These are phyloP conservation scores for Boletus tomentosulus DNA, from an alignment of 768 basidiomycete genomes.

Conservation along the genomic window DNA sequence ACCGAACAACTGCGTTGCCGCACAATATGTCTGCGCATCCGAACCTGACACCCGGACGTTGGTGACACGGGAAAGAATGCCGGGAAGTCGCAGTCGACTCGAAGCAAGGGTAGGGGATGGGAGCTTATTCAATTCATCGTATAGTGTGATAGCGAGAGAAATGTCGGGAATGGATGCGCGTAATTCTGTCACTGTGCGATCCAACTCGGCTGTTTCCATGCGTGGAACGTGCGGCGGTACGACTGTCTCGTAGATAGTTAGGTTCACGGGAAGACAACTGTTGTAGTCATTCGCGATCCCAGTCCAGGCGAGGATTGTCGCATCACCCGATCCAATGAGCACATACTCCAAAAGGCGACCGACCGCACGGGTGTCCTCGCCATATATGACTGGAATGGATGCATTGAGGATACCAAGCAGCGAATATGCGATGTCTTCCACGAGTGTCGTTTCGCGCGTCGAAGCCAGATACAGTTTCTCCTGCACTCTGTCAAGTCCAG, in stretches of 20 bases:
- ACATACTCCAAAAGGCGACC: slow-evolving; percentile 15
- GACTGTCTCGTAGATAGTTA: slow-evolving; percentile 3
- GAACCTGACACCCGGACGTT: not conserved
- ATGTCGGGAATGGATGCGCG: not conserved
- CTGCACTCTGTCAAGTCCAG: slow-evolving; percentile 10
- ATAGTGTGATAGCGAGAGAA: not conserved
- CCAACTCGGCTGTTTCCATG: not conserved
- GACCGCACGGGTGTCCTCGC: slow-evolving; percentile 8
- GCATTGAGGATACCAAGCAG: slow-evolving; percentile 10
- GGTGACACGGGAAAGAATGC: not conserved
- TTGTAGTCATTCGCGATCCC: slow-evolving; percentile 3
- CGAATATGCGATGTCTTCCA: not conserved
- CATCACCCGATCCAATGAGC: slow-evolving; percentile 7
- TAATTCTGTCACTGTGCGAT: not conserved
- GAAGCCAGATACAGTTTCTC: slow-evolving; percentile 11
- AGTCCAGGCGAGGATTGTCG: slow-evolving; percentile 14
- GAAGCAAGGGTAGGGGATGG: not conserved
- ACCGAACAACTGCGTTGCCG: not conserved
- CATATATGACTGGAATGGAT: slow-evolving; percentile 8
- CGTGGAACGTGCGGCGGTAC: slow-evolving; percentile 1
- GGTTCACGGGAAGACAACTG: not conserved
- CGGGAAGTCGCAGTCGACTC: slow-evolving; percentile 3
- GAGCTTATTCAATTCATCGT: not conserved
- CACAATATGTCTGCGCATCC: not conserved
- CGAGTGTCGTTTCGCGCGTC: too few relatives aligned